Base-by-base conservation (phyloP, 192 early-diverging fungal species). In the Coemansia sp. region DNA sequence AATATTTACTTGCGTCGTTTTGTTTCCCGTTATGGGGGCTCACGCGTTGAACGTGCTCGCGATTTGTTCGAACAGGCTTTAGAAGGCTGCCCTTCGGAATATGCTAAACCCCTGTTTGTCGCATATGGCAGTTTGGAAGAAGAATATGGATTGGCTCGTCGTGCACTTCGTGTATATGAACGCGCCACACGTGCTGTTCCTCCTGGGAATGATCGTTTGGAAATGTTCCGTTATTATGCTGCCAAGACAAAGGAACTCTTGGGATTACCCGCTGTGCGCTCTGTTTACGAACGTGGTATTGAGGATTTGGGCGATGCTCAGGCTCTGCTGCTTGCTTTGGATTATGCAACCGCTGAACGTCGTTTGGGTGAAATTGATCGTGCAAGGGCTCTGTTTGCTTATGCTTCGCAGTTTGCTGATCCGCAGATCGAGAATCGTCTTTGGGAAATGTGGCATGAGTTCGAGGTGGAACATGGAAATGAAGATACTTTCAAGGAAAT, bases 401-500 rank as follows among this genome's bases (percentile, higher is more conserved):
- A 96, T 72, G 89, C 88, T 10, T 85, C 88, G 23, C 95, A 94
- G 74, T 87, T 98, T 68, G 88, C 85, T 51, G 94, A 97, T 67
- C 94, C 97, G 48, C 81, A 90, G 50, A 84, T 88, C 16, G 83
- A 87, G 22, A 81, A 85, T 25, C 80, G 84, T 25, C 92, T 91
- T 61, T 97, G 97, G 97, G 80, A 89, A 56, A 71, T 67, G 27
- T 99, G 97, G 97, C 92, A 95, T 61, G 91, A 93, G 56, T 99
- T 98, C 73, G 97, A 99, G 84, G 94, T 97, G 14, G 87, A 90
- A 61, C 91, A 95, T 64, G 97, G 97, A 30, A 97, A 94, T 71
- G 96, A 99, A 71, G 95, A 98, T 50, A 95, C 96, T 4, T 98
- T 96, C 82, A 95, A 93, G 80, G 96, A 98, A 65, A 97, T 97